These are phyloP conservation scores for Metschnikowia baotianmanensis DNA, from an alignment of 805 yeast species.

Conservation along the genomic window DNA sequence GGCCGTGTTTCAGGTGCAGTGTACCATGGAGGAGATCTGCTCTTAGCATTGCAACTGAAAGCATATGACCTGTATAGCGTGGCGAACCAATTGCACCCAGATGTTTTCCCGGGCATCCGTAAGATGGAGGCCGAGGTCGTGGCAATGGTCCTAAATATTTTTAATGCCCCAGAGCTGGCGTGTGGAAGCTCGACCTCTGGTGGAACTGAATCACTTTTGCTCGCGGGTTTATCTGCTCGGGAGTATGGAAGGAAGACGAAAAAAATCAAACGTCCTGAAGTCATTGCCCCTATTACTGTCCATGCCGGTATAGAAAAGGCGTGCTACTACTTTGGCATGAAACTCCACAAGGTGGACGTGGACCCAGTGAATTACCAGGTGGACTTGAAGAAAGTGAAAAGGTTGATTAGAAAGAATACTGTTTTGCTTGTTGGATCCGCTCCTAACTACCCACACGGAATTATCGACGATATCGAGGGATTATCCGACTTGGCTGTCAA, in stretches of 20 bases:
- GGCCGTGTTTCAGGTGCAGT: conserved; percentile 95
- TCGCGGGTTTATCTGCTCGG: conserved; percentile 87
- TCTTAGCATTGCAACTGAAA: conserved; percentile 67
- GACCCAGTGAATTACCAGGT: conserved; percentile 69
- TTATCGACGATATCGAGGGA: conserved; percentile 81
- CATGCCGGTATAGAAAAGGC: conserved; percentile 98
- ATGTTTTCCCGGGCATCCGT: conserved; percentile 92
- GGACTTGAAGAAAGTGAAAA: conserved; percentile 57
- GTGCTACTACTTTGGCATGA: conserved; percentile 84
- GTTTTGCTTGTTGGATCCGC: conserved; percentile 89
- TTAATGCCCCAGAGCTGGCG: conserved; percentile 64
- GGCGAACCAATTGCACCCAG: conserved; percentile 95
- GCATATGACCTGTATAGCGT: conserved; percentile 78
- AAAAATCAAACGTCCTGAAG: conserved; percentile 73
- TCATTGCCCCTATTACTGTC: conserved; percentile 82
- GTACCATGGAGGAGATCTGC: conserved; percentile 88
- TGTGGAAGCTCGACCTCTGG: conserved; percentile 87
- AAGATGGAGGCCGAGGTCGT: conserved; percentile 97
- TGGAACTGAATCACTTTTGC: conserved; percentile 88
- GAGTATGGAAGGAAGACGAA: conserved; percentile 59
- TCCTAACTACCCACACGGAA: conserved; percentile 96
- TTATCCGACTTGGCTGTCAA: conserved; percentile 63
- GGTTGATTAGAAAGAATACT: conserved; percentile 74
- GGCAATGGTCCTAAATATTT: conserved; percentile 78
- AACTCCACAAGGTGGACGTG: conserved; percentile 73